A percentile compares a stretch with the other conserved stretches of the same genome.
phyloP scores from a whole-genome alignment of 2,329 filamentous ascomycete species.

The Aspergillus sergii region DNA sequence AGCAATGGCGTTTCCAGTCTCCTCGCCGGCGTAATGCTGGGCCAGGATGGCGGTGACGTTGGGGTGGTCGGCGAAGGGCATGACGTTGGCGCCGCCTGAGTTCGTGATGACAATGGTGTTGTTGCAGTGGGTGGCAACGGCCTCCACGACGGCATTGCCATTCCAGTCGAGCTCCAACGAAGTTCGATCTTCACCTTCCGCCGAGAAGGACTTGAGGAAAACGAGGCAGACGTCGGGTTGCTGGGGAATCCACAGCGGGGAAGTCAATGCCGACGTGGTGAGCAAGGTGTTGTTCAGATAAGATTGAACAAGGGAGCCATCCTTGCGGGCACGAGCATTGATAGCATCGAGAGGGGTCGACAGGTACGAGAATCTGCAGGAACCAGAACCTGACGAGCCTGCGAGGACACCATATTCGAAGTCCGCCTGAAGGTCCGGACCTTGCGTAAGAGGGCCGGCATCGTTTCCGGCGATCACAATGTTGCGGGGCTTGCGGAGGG shows the following conservation, averaged over 20 bases:
- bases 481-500: slow-evolving; percentile 48
- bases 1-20: slow-evolving; percentile 76
- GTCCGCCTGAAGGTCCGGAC: neutral
- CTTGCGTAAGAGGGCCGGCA: slow-evolving; percentile 37
- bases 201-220: slow-evolving; percentile 78
- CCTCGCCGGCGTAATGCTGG: slow-evolving; percentile 79
- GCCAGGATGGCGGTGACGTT: slow-evolving; percentile 85
- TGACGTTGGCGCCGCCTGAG: slow-evolving; percentile 68
- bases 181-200: slow-evolving; percentile 72
- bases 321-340: neutral
- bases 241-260: neutral
- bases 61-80: slow-evolving; percentile 66
- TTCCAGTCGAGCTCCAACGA: slow-evolving; percentile 69
- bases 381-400: neutral
- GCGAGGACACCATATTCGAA: neutral
- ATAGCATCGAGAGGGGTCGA: neutral
- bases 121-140: slow-evolving; percentile 70
- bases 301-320: neutral
- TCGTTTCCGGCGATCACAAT: slow-evolving; percentile 55
- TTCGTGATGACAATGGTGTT: slow-evolving; percentile 89
- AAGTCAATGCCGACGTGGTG: neutral
- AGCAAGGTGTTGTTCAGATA: slow-evolving; percentile 27
- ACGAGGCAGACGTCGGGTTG: slow-evolving; percentile 61
- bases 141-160: slow-evolving; percentile 79
- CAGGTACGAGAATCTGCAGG: neutral